phyloP scores from a whole-genome alignment of 2,329 filamentous ascomycete genomes.

The Aspergillus sp. region DNA sequence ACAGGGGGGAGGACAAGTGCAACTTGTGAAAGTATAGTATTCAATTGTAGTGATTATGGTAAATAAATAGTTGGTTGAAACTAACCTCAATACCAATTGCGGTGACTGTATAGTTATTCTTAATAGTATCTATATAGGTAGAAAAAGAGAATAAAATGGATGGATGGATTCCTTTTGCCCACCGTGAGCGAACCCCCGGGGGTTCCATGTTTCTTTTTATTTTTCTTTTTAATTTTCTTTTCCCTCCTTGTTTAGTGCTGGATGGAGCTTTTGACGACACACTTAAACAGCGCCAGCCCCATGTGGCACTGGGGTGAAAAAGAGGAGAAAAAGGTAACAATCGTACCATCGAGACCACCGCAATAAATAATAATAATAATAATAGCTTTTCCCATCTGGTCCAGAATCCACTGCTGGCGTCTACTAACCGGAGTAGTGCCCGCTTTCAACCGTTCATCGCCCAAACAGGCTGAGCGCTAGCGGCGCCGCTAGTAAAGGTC shows the following conservation, averaged over 20 bases:
- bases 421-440: background rate
- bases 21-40: background rate
- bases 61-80: too few species aligned
- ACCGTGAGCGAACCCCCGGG: background rate
- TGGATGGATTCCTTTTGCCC: too few species aligned
- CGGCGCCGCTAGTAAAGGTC: constrained; percentile 14
- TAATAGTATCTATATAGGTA: too few species aligned
- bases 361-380: constrained; percentile 2
- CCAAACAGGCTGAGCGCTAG: constrained; percentile 15
- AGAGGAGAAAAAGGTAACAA: background rate
- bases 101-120: too few species aligned
- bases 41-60: constrained; percentile 2
- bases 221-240: background rate
- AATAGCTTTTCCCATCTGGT: constrained; percentile 1
- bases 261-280: background rate
- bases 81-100: too few species aligned
- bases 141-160: too few species aligned
- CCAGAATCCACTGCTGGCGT: constrained; percentile 6
- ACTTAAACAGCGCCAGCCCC: background rate
- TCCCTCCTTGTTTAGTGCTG: background rate
- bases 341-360: background rate
- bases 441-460: constrained; percentile 10
- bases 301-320: background rate
- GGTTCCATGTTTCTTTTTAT: background rate
- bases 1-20: background rate